phyloP scores from a whole-genome alignment of 352 stramenopile species.

The Aphanomyces stellatus region DNA sequence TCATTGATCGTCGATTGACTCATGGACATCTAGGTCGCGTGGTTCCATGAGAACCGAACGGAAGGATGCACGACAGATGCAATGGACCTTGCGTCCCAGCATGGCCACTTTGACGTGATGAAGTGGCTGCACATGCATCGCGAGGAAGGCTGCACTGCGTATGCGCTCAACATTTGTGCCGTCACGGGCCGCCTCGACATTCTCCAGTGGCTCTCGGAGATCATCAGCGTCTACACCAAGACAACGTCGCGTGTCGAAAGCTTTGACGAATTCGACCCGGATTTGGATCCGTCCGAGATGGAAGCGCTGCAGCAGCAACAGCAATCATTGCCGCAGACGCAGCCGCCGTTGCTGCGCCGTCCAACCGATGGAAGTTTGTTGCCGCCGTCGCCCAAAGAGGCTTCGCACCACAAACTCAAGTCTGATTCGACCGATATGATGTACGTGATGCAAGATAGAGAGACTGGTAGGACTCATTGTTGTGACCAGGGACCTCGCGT shows the following conservation, averaged over 20 bases:
- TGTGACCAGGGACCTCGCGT: constrained; percentile 13
- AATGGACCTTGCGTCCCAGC: constrained; percentile 25
- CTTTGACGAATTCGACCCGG: neutral
- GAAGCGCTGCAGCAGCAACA: neutral
- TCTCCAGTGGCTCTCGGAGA: constrained; percentile 21
- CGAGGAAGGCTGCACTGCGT: constrained; percentile 9
- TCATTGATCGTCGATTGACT: neutral
- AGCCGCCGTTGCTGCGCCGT: neutral
- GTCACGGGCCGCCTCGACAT: constrained; percentile 20
- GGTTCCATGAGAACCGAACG: constrained; percentile 12
- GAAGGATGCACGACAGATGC: constrained; percentile 24
- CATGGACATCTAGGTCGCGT: constrained; percentile 12
- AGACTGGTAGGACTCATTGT: neutral
- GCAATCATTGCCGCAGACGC: neutral
- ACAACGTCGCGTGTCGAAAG: neutral
- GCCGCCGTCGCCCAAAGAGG: neutral
- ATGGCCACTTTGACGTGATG: constrained; percentile 26
- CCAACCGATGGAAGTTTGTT: neutral
- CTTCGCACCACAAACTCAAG: neutral
- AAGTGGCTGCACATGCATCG: constrained; percentile 27
- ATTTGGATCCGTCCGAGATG: neutral
- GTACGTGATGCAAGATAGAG: neutral
- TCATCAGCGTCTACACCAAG: constrained; percentile 5
- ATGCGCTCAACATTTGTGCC: constrained; percentile 9
- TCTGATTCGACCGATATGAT: constrained; percentile 14